Conservation (phyloP, 2,329 filamentous ascomycete genomes). For the Teratosphaeria pseudoeucalypti region DNA sequence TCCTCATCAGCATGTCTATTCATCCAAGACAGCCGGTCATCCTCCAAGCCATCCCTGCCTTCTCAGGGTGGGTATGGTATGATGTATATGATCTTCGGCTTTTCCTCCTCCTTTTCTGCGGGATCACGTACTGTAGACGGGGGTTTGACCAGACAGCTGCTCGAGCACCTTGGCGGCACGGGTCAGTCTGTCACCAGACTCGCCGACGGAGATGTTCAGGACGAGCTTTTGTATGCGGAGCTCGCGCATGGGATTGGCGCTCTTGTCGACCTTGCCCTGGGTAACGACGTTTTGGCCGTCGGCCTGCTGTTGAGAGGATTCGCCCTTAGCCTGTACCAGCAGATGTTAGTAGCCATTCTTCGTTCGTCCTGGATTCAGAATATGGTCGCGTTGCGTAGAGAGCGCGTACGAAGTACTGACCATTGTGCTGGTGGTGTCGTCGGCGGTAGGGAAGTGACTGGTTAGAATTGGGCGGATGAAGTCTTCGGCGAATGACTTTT, state of each 20-base stretch:
- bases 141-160: conserved; percentile 98
- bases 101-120: background rate
- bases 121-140: conserved; percentile 79
- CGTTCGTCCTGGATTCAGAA: background rate
- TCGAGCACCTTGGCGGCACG: conserved; percentile 99
- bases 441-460: background rate
- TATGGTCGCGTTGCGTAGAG: background rate
- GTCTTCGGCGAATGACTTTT: conserved; percentile 5
- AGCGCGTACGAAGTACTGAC: conserved; percentile 26
- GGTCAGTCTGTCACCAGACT: conserved; percentile 99
- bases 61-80: background rate
- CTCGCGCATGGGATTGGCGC: conserved; percentile 98
- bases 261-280: conserved; percentile 51
- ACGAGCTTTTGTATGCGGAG: conserved; percentile 99
- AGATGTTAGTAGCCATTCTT: conserved; percentile 6
- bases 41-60: background rate
- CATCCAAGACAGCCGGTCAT: background rate
- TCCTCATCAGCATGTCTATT: background rate
- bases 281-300: conserved; percentile 18
- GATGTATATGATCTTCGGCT: background rate
- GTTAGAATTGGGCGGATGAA: background rate
- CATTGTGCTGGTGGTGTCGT: conserved; percentile 36
- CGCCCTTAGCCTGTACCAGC: conserved; percentile 17
- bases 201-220: conserved; percentile 98
- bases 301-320: conserved; percentile 22